A percentile compares a stretch with the other conserved stretches of the same genome.
phyloP scores from a whole-genome alignment of 371 early-diverging fungal species.

The Ordospora colligata region DNA sequence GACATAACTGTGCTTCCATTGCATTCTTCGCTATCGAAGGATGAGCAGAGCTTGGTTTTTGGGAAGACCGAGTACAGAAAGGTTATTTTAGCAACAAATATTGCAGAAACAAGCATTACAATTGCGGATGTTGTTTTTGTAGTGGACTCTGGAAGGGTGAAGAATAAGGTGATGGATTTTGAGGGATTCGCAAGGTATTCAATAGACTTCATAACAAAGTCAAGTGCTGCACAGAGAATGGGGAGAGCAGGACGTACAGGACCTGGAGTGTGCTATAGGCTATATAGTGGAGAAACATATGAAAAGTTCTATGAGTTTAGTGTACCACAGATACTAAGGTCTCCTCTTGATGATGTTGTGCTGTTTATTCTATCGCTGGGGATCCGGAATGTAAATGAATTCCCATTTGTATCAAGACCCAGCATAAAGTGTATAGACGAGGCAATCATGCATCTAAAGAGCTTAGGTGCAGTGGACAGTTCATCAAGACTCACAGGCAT shows the following conservation, averaged over 20 bases:
- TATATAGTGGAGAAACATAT: slow-evolving; percentile 50
- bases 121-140: slow-evolving; percentile 88
- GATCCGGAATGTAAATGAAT: slow-evolving; percentile 78
- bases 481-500: slow-evolving; percentile 81
- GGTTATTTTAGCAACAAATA: slow-evolving; percentile 84
- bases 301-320: slow-evolving; percentile 72
- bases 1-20: slow-evolving; percentile 49
- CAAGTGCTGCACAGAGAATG: slow-evolving; percentile 60
- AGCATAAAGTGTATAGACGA: slow-evolving; percentile 64
- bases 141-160: slow-evolving; percentile 86
- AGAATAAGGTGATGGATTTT: slow-evolving; percentile 69
- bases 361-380: slow-evolving; percentile 86
- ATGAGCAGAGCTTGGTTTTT: slow-evolving; percentile 63
- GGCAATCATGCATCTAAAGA: slow-evolving; percentile 69
- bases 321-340: slow-evolving; percentile 78
- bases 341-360: slow-evolving; percentile 82
- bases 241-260: slow-evolving; percentile 61
- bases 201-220: slow-evolving; percentile 56
- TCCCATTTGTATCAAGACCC: slow-evolving; percentile 85
- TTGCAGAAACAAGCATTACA: slow-evolving; percentile 95
- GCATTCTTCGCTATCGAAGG: slow-evolving; percentile 59
- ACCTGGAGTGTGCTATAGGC: slow-evolving; percentile 63
- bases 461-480: slow-evolving; percentile 81
- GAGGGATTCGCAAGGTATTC: slow-evolving; percentile 44
- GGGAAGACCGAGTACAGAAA: slow-evolving; percentile 78